Conservation (phyloP, 129 eudicot genomes). For the Scalesia atractyloides region DNA sequence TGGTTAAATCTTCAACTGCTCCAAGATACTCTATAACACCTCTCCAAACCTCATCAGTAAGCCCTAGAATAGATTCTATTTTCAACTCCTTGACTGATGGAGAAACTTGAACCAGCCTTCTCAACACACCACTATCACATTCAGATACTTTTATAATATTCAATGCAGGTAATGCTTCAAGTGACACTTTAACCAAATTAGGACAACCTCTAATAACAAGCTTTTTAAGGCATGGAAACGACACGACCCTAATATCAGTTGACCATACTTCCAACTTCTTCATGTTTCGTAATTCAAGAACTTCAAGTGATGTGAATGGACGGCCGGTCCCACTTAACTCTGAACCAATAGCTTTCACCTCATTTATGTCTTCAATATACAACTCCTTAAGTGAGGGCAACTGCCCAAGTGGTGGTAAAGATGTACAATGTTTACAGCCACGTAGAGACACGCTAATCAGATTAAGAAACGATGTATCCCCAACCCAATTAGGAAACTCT, state of each 20-base stretch:
- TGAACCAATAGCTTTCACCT: constrained; percentile 1
- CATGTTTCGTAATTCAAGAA: not conserved
- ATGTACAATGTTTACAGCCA: constrained; percentile 3
- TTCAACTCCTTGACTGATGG: not conserved
- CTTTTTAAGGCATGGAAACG: constrained; percentile 13
- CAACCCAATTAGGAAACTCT: constrained; percentile 5
- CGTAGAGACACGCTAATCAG: not conserved
- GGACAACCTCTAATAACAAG: not conserved
- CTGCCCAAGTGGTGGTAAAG: constrained; percentile 13
- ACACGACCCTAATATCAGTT: not conserved
- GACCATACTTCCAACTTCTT: constrained; percentile 3
- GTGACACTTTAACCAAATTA: not conserved
- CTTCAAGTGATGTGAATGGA: constrained; percentile 18
- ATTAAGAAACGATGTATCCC: not conserved
- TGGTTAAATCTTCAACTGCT: not conserved
- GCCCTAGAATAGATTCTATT: not conserved
- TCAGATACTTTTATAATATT: not conserved
- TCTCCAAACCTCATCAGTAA: constrained; percentile 4
- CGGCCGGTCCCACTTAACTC: not conserved
- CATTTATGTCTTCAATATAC: not conserved
- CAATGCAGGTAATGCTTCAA: not conserved
- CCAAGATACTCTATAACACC: constrained; percentile 13
- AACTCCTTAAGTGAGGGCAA: constrained; percentile 1
- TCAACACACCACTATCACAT: not conserved
- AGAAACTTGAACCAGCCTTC: not conserved